Conservation (phyloP, 2,329 filamentous ascomycete species). For the Thielaviopsis musarum region DNA sequence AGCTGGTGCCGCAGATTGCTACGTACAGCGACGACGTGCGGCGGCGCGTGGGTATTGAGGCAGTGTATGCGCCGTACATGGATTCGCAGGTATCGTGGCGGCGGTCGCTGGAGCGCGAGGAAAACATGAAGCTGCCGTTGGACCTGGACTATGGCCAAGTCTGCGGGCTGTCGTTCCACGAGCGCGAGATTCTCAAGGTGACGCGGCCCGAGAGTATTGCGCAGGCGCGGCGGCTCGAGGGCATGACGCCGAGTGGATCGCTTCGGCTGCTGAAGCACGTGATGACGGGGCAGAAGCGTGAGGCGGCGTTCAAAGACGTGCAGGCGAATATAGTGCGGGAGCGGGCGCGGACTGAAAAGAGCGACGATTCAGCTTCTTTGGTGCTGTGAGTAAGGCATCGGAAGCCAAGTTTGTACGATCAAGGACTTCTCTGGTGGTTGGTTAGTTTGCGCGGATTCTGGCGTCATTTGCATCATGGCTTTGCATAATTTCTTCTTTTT, state of each 20-base stretch:
- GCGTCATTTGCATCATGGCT: not conserved
- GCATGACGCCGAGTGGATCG: conserved; percentile 46
- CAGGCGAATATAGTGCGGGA: not conserved
- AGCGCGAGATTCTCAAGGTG: conserved; percentile 51
- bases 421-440: not conserved
- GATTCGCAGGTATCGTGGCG: conserved; percentile 51
- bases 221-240: conserved; percentile 77
- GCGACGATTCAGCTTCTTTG: not conserved
- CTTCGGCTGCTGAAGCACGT: conserved; percentile 47
- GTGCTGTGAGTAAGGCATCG: not conserved
- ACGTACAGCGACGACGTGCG: conserved; percentile 42
- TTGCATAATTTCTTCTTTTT: not conserved
- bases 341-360: not conserved
- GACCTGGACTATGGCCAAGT: conserved; percentile 64
- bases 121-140: conserved; percentile 51
- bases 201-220: conserved; percentile 72
- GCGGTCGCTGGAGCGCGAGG: conserved; percentile 56
- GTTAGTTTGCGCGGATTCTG: not conserved
- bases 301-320: conserved; percentile 7
- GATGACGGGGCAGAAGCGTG: conserved; percentile 6
- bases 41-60: conserved; percentile 62
- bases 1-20: conserved; percentile 38
- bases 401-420: not conserved
- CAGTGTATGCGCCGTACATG: conserved; percentile 75
- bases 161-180: conserved; percentile 60